Base-by-base conservation (phyloP, 2,329 filamentous ascomycete species). In the Hypoxylon sp. region DNA sequence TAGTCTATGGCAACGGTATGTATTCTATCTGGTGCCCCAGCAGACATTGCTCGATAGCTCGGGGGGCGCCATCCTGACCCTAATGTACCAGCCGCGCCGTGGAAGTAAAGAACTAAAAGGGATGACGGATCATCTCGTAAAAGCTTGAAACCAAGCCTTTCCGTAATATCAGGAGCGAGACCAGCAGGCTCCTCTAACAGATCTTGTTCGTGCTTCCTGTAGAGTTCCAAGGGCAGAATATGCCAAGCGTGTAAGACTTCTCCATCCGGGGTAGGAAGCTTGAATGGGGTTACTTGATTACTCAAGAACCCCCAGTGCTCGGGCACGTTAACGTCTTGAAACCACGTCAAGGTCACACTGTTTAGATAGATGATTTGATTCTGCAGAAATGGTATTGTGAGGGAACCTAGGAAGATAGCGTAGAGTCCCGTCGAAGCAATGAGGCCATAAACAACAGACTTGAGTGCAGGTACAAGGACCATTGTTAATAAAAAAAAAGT, bases 231-330 rank as follows among this genome's bases (percentile, higher is more conserved):
- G 0, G 92, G 91, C n/a, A 93, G 80, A 45, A 94, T 84, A 76
- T 94, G 91, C 91, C 91, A 94, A 45, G 89, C 90, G 74, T 91
- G 91, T 2, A 94, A 79, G 0, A 81, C 87, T 75, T 91, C 88
- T 36, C 87, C 85, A 76, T 94, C 91, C 0, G 85, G 80, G 0
- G 91, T 93, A 2, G 78, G 78, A 41, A 94, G 79, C 53, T 85
- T 87, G 76, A 94, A 94, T 0, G 91, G 89, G 14, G 90, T 90
- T 1, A 92, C 88, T 79, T 95, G 91, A 64, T 90, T 90, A 73
- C 86, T 88, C 30, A 90, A 82, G 75, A 93, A 93, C 0, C 91
- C 91, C 78, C 89, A 92, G 57, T 86, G 84, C 74, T 93, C 90
- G 0, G 91, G 89, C 45, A 87, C 81, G 60, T 87, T 86, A 46